Evolutionary conservation across 2,329 filamentous ascomycete species (phyloP).

Genomic region (Zymoseptoria tritici): DNA sequence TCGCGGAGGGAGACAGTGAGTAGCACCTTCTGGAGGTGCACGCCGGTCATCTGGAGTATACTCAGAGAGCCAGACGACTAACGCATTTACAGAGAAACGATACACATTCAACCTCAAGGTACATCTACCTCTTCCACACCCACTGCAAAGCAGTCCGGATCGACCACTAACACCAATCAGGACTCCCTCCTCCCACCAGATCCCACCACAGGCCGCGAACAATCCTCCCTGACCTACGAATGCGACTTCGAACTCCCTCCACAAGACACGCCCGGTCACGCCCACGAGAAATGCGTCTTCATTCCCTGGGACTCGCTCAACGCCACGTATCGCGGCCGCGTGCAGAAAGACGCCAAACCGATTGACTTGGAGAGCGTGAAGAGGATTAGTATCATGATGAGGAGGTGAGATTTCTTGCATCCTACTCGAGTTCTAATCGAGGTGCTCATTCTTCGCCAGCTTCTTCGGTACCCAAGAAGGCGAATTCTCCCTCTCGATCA

Average conservation of each 20-base stretch:
- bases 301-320: slow-evolving; percentile 59
- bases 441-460: slow-evolving; percentile 35
- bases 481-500: slow-evolving; percentile 53
- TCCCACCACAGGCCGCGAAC: slow-evolving; percentile 59
- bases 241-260: slow-evolving; percentile 51
- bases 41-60: too few species aligned
- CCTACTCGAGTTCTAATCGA: neutral
- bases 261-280: slow-evolving; percentile 19
- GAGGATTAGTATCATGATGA: slow-evolving; percentile 69
- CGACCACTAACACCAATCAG: slow-evolving; percentile 49
- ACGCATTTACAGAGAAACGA: slow-evolving; percentile 42
- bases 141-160: slow-evolving; percentile 61
- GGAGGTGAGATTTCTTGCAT: slow-evolving; percentile 51
- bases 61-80: neutral
- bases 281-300: slow-evolving; percentile 37
- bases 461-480: slow-evolving; percentile 71
- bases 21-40: neutral
- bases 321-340: slow-evolving; percentile 65
- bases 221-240: slow-evolving; percentile 67
- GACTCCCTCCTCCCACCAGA: slow-evolving; percentile 53
- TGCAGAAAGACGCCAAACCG: slow-evolving; percentile 51
- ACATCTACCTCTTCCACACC: slow-evolving; percentile 47
- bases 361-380: slow-evolving; percentile 56
- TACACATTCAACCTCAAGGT: slow-evolving; percentile 75
- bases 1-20: slow-evolving; percentile 16